These are phyloP conservation scores for Calonectria leucothoes DNA, from an alignment of 2,329 filamentous ascomycete species.

Conservation along the genomic window DNA sequence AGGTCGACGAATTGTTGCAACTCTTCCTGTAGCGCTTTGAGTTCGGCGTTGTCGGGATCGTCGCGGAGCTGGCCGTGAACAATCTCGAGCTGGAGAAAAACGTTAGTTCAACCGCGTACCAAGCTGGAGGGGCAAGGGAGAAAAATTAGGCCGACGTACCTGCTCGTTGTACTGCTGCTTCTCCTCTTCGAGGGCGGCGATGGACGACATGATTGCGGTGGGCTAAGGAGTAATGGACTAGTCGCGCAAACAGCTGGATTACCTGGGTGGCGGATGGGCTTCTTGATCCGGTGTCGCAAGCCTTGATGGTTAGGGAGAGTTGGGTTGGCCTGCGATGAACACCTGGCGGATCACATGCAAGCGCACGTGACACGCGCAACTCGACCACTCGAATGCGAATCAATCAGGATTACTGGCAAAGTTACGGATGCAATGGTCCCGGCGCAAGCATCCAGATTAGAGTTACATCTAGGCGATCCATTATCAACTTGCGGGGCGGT, in stretches of 20 bases:
- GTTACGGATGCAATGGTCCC: conserved; percentile 3
- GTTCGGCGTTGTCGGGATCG: conserved; percentile 83
- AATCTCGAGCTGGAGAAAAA: conserved; percentile 74
- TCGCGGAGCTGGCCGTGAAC: conserved; percentile 81
- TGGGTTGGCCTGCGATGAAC: neutral
- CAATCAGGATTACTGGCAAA: conserved; percentile 1
- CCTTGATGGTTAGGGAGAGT: neutral
- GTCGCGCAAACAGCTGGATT: neutral
- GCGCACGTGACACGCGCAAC: neutral
- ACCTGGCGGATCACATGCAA: neutral
- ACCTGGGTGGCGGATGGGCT: neutral
- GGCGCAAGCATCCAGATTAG: conserved; percentile 16
- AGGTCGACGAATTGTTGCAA: conserved; percentile 84
- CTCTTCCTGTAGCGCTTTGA: conserved; percentile 81
- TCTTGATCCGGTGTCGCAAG: conserved; percentile 5
- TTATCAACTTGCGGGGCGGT: conserved; percentile 7
- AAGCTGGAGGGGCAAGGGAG: neutral
- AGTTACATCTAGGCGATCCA: conserved; percentile 22
- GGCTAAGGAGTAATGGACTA: neutral
- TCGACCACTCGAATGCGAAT: neutral
- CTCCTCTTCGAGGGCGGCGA: conserved; percentile 62
- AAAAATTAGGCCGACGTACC: conserved; percentile 49
- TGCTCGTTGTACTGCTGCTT: conserved; percentile 68
- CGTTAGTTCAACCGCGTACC: conserved; percentile 27
- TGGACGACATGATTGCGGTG: conserved; percentile 41